Evolutionary conservation across 345 rosid species (phyloP), one percentile per base, ranked within the genome.

Genomic region (Viola odorata): DNA sequence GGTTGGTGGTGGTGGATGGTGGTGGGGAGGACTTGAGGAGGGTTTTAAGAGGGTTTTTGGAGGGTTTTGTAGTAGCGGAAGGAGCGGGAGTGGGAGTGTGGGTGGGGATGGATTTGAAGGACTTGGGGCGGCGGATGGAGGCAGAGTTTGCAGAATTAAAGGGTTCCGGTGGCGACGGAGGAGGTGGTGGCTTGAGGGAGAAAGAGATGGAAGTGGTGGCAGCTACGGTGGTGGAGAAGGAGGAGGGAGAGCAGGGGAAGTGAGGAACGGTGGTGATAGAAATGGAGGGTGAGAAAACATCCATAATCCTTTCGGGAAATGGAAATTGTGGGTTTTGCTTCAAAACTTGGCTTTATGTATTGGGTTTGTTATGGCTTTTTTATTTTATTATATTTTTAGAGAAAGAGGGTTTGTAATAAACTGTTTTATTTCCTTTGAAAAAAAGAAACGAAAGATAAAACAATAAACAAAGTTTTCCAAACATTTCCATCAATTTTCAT

Each of bases 111-210:
- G 61, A 45, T 7, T 58, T 70, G 23, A 75, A 55, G 57, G 84
- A 66, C 45, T 77, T 73, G 49, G 91, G 89, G n/a, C 89, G 98
- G 49, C 91, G 96, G 65, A 81, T 60, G 48, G 77, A 53, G 60
- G 57, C 38, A 53, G 70, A n/a, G 50, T 63, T 52, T 37, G 53
- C 44, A 4, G 84, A 75, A 12, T 79, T 44, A n/a, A n/a, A n/a
- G n/a, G n/a, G n/a, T 6, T 78, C 75, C 16, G 71, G 50, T 6
- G 60, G 55, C 12, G 23, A 73, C 7, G 63, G 60, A 10, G 72
- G 77, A 0, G 84, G 77, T 0, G 65, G 48, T 3, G 82, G 69
- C 23, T 76, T 77, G 23, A 70, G 78, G 11, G 95, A 88, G 75
- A 59, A 81, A 41, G 87, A 76, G 61, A 77, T 52, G 50, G 79